These are phyloP conservation scores for Aureobasidium uvarum DNA, from an alignment of 2,329 filamentous ascomycete species.

Conservation along the genomic window DNA sequence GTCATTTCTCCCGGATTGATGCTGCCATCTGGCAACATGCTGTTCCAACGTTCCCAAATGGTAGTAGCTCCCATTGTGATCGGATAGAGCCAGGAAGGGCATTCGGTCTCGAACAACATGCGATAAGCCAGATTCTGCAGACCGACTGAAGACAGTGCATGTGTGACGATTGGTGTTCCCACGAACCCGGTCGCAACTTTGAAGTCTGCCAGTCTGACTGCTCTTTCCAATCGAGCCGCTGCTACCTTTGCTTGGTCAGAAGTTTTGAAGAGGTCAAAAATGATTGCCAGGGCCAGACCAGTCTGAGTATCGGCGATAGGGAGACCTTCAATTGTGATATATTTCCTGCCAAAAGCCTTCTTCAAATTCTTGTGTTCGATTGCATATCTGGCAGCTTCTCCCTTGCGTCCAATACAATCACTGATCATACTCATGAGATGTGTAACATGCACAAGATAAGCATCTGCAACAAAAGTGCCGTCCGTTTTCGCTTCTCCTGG, in stretches of 20 bases:
- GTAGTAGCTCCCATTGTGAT: conserved; percentile 50
- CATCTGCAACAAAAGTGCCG: conserved; percentile 42
- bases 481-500: conserved; percentile 40
- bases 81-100: conserved; percentile 52
- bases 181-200: conserved; percentile 43
- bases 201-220: conserved; percentile 32
- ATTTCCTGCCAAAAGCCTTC: conserved; percentile 35
- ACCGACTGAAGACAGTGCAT: conserved; percentile 29
- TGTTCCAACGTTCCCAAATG: conserved; percentile 55
- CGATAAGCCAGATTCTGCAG: conserved; percentile 39
- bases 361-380: conserved; percentile 31
- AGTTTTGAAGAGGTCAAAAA: conserved; percentile 34
- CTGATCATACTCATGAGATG: conserved; percentile 37
- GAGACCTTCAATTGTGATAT: conserved; percentile 36
- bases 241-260: conserved; percentile 27
- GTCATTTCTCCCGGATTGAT: conserved; percentile 52
- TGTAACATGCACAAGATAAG: conserved; percentile 42
- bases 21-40: conserved; percentile 45
- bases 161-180: conserved; percentile 58
- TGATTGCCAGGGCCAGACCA: conserved; percentile 33
- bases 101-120: conserved; percentile 50
- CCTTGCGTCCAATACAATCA: conserved; percentile 31
- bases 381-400: conserved; percentile 32
- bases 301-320: conserved; percentile 40
- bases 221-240: conserved; percentile 33